phyloP scores from a whole-genome alignment of 257 asterid species.

The Gentiana macrophylla region DNA sequence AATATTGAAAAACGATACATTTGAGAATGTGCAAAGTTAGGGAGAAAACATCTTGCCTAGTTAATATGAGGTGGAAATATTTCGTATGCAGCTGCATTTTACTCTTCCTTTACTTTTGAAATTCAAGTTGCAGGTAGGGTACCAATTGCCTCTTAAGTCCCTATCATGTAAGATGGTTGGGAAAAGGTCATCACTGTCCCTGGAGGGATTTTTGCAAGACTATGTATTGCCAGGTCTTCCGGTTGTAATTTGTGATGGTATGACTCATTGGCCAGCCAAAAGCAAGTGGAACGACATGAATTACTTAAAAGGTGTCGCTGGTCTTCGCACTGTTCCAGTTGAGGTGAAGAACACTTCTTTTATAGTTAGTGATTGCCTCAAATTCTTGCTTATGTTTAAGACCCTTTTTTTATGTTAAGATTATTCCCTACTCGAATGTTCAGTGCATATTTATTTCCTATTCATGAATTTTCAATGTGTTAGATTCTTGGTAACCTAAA shows the following conservation, averaged over 20 bases:
- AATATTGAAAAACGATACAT: too few species aligned
- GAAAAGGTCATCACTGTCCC: constrained; percentile 26
- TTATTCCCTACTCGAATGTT: too few species aligned
- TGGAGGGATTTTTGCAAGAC: constrained; percentile 31
- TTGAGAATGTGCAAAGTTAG: too few species aligned
- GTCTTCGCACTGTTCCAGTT: constrained; percentile 94
- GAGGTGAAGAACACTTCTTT: constrained; percentile 43
- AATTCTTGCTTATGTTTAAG: neutral
- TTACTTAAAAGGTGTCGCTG: constrained; percentile 70
- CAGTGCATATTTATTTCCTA: too few species aligned
- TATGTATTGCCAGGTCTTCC: constrained; percentile 25
- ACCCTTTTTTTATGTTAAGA: neutral
- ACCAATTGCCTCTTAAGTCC: constrained; percentile 25
- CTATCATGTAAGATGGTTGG: constrained; percentile 25
- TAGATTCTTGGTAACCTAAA: too few species aligned
- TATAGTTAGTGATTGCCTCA: neutral
- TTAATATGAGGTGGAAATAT: too few species aligned
- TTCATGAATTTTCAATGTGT: too few species aligned
- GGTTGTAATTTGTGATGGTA: constrained; percentile 58
- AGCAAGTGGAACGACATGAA: constrained; percentile 70
- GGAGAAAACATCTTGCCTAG: too few species aligned
- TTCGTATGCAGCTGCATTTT: neutral
- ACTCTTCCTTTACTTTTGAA: neutral
- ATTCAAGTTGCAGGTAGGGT: constrained; percentile 20
- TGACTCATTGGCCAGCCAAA: constrained; percentile 95